Evolutionary conservation across 768 basidiomycete genomes (phyloP), one percentile per base, ranked within the genome.

Genomic region (Jaapia argillacea): DNA sequence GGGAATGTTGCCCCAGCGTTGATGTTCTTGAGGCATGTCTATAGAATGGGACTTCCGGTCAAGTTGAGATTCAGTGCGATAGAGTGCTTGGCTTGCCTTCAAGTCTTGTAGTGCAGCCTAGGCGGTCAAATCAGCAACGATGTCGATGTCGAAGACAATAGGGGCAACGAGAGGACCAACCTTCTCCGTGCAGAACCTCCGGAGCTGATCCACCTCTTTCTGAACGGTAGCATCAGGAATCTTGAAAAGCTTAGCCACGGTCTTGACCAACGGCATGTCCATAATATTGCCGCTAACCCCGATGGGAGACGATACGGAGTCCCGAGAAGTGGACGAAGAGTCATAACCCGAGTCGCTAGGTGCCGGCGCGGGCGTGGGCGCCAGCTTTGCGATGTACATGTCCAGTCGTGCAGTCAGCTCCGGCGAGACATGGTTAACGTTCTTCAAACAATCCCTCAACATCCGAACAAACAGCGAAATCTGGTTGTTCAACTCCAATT

Each of bases 1-100:
- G 92, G 91, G 56, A 93, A 93, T 1, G 84, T 65, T 10, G 74
- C 70, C 21, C 88, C 85, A 12, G 85, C 81, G 43, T 84, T 87
- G 56, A 97, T 85, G 50, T 90, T 87, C 67, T 94, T 94, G 43
- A 97, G 67, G 57, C 86, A 92, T 26, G 85, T 86, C 86, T 92
- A 54, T 4, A 55, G 20, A 21, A n/a, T n/a, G n/a, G n/a, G n/a
- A n/a, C n/a, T n/a, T n/a, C n/a, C n/a, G n/a, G n/a, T n/a, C n/a
- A n/a, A n/a, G 28, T 18, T 24, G 28, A 26, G 24, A 12, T 27
- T 21, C 20, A 40, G 12, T 14, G 13, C 23, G 24, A 35, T 2
- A 25, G 4, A 5, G 16, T 16, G 13, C 10, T 26, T 36, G 28
- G 49, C 56, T 36, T 56, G 84, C 89, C 75, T 93, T 96, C 44